Evolutionary conservation across 768 basidiomycete genomes (phyloP).

Genomic region (Phaeotremella fagi): DNA sequence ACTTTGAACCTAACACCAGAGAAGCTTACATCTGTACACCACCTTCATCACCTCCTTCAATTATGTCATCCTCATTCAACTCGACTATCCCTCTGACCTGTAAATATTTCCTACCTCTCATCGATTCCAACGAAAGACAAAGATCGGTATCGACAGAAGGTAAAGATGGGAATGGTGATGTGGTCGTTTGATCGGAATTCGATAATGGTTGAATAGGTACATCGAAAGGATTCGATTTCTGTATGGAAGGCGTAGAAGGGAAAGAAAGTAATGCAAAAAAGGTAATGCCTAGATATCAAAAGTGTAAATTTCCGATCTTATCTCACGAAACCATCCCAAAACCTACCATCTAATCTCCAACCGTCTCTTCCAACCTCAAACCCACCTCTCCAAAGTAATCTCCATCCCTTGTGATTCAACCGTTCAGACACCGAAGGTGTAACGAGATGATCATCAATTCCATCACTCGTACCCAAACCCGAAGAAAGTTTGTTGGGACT

Average conservation of each 20-base stretch:
- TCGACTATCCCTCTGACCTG: constrained; percentile 36
- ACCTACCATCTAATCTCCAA: constrained; percentile 41
- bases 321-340: background rate
- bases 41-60: constrained; percentile 26
- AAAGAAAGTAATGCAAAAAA: constrained; percentile 37
- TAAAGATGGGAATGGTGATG: constrained; percentile 31
- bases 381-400: constrained; percentile 45
- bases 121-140: constrained; percentile 45
- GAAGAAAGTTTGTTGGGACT: constrained; percentile 3
- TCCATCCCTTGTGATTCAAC: constrained; percentile 20
- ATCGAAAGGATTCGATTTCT: constrained; percentile 37
- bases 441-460: background rate
- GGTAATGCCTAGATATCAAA: constrained; percentile 23
- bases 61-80: constrained; percentile 28
- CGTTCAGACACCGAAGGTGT: constrained; percentile 16
- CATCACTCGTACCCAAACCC: background rate
- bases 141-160: constrained; percentile 39
- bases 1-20: background rate
- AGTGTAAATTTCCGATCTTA: background rate
- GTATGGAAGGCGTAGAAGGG: constrained; percentile 24
- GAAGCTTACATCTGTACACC: constrained; percentile 39
- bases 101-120: constrained; percentile 43
- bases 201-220: constrained; percentile 9
- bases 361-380: constrained; percentile 43
- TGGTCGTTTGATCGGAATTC: background rate